These are phyloP conservation scores for Coccomyxa subellipsoidea DNA, from an alignment of 163 green algal genomes.

Conservation along the genomic window DNA sequence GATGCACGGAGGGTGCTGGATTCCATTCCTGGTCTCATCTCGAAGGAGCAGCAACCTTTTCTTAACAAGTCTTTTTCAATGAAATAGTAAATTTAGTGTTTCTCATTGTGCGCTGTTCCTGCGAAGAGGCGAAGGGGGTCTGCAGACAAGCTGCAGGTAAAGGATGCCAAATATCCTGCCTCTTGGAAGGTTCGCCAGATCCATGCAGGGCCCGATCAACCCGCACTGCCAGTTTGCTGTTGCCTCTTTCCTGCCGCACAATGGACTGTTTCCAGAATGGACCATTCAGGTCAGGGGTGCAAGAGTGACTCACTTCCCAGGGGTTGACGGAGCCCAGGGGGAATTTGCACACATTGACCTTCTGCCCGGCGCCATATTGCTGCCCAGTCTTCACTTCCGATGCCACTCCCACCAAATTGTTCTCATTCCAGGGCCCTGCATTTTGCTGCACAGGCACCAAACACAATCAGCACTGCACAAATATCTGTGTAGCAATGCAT, in stretches of 20 bases:
- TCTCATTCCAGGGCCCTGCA: conserved; percentile 4
- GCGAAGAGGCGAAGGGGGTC: background rate
- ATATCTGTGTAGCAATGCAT: too few relatives aligned
- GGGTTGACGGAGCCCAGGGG: background rate
- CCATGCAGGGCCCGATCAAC: background rate
- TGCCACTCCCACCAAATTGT: background rate
- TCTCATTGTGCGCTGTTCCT: background rate
- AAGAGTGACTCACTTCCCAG: background rate
- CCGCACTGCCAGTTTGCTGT: background rate
- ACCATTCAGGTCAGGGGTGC: background rate
- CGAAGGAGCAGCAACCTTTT: too few relatives aligned
- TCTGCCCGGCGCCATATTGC: background rate
- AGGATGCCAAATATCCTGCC: background rate
- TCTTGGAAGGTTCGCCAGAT: background rate
- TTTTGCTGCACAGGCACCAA: background rate
- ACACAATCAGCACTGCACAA: background rate
- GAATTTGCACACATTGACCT: conserved; percentile 5
- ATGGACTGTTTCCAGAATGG: background rate
- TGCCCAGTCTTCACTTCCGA: background rate
- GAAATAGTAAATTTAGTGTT: background rate
- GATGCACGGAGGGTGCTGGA: too few relatives aligned
- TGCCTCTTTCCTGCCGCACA: background rate
- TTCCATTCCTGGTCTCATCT: too few relatives aligned
- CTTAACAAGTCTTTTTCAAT: too few relatives aligned
- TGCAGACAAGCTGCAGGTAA: too few relatives aligned